phyloP scores from a whole-genome alignment of 2,329 filamentous ascomycete genomes.

The Zalaria sp. region DNA sequence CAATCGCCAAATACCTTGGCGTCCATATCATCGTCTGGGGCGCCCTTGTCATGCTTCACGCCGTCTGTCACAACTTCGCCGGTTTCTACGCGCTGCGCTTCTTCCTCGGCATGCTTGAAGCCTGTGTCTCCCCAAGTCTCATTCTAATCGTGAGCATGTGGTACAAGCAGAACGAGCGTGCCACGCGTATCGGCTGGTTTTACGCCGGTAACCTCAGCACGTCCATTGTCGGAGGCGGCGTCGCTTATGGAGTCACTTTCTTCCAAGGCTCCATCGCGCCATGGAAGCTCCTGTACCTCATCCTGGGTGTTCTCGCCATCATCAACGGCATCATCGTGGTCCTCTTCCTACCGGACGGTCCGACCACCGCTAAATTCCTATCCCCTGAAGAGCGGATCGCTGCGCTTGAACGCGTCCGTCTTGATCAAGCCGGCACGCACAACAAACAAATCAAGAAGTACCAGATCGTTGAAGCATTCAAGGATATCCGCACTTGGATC shows the following conservation, averaged over 20 bases:
- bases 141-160: constrained; percentile 21
- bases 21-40: constrained; percentile 8
- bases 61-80: constrained; percentile 21
- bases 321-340: constrained; percentile 22
- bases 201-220: constrained; percentile 6
- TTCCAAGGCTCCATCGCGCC: constrained; percentile 2
- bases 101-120: constrained; percentile 21
- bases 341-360: constrained; percentile 13
- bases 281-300: constrained; percentile 16
- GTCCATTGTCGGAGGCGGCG: constrained; percentile 4
- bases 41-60: constrained; percentile 20
- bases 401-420: constrained; percentile 19
- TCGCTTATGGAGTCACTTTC: constrained; percentile 5
- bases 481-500: constrained; percentile 12
- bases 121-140: constrained; percentile 21
- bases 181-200: constrained; percentile 12
- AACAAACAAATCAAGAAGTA: constrained; percentile 14
- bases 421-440: constrained; percentile 19
- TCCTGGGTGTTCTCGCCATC: constrained; percentile 21
- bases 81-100: constrained; percentile 21
- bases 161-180: constrained; percentile 14
- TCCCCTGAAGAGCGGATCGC: constrained; percentile 25
- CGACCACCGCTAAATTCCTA: constrained; percentile 13
- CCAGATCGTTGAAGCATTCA: constrained; percentile 10
- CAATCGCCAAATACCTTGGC: constrained; percentile 5